Evolutionary conservation across 371 early-diverging fungal species (phyloP).

Genomic region (Rhizopus stolonifer): DNA sequence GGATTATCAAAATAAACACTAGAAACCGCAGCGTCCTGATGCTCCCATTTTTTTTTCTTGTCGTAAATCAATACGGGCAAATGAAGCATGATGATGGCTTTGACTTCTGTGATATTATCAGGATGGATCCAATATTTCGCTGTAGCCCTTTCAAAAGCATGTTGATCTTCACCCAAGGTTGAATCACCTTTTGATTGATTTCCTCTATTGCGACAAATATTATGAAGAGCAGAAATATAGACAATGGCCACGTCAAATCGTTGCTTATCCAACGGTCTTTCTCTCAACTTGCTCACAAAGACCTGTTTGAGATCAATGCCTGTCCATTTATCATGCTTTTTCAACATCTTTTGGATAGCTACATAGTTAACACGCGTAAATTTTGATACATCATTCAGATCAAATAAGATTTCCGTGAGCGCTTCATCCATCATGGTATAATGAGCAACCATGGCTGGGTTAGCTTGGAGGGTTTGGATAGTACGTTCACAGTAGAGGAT

Average conservation of each 20-base stretch:
- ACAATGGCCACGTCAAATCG: conserved; percentile 80
- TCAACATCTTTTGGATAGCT: conserved; percentile 92
- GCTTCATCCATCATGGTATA: conserved; percentile 62
- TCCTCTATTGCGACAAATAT: conserved; percentile 75
- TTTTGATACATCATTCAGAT: conserved; percentile 82
- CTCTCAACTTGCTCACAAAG: conserved; percentile 6
- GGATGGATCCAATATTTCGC: conserved; percentile 98
- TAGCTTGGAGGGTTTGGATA: conserved; percentile 8
- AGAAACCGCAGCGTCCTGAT: conserved; percentile 62
- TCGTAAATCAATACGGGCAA: conserved; percentile 91
- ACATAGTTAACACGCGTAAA: conserved; percentile 90
- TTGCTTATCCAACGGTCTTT: conserved; percentile 18
- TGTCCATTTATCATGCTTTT: conserved; percentile 81
- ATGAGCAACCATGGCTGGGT: conserved; percentile 24
- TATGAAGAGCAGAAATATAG: conserved; percentile 80
- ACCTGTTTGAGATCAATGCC: conserved; percentile 7
- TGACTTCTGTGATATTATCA: conserved; percentile 95
- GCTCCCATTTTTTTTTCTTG: conserved; percentile 52
- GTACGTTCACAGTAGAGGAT: conserved; percentile 21
- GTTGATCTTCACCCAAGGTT: conserved; percentile 41
- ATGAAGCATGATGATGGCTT: conserved; percentile 84
- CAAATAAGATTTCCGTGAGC: conserved; percentile 71
- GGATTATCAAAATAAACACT: conserved; percentile 96
- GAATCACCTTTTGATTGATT: conserved; percentile 38
- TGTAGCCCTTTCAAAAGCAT: conserved; percentile 84